Evolutionary conservation across 2,329 filamentous ascomycete species (phyloP).

Genomic region (Pseudomassariella vexata): DNA sequence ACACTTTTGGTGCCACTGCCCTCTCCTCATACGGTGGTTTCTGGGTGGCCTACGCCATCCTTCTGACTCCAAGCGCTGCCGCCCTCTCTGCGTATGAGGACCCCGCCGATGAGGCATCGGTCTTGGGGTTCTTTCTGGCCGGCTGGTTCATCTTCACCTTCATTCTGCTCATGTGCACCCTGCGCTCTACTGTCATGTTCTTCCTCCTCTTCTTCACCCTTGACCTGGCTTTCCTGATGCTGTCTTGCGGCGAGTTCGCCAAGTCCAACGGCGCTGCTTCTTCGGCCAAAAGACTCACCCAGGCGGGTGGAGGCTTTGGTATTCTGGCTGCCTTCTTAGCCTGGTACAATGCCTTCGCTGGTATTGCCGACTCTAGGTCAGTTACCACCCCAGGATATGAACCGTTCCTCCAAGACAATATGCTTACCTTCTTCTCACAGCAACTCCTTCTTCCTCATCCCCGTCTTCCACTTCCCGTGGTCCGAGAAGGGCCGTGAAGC

Average conservation of each 20-base stretch:
- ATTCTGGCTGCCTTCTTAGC: conserved; percentile 74
- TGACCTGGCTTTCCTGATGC: conserved; percentile 68
- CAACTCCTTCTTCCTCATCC: conserved; percentile 84
- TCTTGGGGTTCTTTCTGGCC: conserved; percentile 68
- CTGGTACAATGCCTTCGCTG: conserved; percentile 83
- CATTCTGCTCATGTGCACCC: conserved; percentile 65
- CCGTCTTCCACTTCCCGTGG: conserved; percentile 94
- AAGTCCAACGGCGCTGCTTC: conserved; percentile 41
- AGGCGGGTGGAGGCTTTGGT: conserved; percentile 75
- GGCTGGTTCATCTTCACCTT: conserved; percentile 85
- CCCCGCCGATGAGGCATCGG: conserved; percentile 45
- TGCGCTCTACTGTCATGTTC: conserved; percentile 73
- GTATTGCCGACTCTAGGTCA: conserved; percentile 68
- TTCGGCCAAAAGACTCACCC: conserved; percentile 48
- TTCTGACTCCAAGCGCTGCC: conserved; percentile 64
- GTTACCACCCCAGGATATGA: conserved; percentile 15
- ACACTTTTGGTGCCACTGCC: conserved; percentile 80
- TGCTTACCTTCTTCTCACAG: conserved; percentile 43
- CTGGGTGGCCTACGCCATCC: conserved; percentile 72
- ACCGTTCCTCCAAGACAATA: conserved; percentile 3
- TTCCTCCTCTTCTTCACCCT: conserved; percentile 73
- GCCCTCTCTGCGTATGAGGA: conserved; percentile 44
- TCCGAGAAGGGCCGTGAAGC: conserved; percentile 66
- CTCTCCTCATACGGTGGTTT: conserved; percentile 79
- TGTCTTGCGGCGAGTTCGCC: conserved; percentile 58